Percentiles rank a stretch among this genome's conserved stretches.
These are phyloP conservation scores for Neurospora cerealis DNA, from an alignment of 495 filamentous ascomycete species.

Conservation along the genomic window DNA sequence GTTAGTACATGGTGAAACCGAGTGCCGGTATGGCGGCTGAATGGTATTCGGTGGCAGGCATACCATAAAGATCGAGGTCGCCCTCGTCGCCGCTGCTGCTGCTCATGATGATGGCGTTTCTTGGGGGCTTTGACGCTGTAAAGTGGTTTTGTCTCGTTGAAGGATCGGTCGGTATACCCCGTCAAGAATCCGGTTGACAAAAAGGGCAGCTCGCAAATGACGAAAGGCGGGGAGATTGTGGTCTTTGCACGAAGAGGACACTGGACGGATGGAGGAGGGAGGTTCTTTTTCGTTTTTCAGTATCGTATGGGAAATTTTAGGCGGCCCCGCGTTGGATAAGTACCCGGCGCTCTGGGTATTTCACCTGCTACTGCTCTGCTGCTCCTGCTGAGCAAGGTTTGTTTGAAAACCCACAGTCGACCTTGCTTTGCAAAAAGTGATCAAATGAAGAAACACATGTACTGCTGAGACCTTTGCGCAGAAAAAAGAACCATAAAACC, in stretches of 20 bases:
- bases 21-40: neutral
- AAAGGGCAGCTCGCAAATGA: neutral
- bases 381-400: neutral
- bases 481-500: neutral
- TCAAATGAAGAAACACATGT: neutral
- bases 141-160: neutral
- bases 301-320: neutral
- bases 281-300: neutral
- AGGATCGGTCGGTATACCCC: neutral
- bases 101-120: conserved; percentile 1
- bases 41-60: conserved; percentile 10
- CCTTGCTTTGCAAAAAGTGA: neutral
- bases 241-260: neutral
- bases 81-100: conserved; percentile 29
- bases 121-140: neutral
- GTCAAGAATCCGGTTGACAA: neutral
- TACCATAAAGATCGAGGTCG: conserved; percentile 60
- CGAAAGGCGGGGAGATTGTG: neutral
- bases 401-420: neutral
- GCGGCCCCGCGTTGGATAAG: neutral
- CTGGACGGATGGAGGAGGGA: neutral
- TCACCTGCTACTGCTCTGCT: neutral
- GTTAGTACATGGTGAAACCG: conserved; percentile 3
- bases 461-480: neutral
- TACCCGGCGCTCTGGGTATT: neutral